Evolutionary conservation across 73 alveolate species (phyloP), one percentile per base, ranked within the genome.

Genomic region (Paramecium caudatum): DNA sequence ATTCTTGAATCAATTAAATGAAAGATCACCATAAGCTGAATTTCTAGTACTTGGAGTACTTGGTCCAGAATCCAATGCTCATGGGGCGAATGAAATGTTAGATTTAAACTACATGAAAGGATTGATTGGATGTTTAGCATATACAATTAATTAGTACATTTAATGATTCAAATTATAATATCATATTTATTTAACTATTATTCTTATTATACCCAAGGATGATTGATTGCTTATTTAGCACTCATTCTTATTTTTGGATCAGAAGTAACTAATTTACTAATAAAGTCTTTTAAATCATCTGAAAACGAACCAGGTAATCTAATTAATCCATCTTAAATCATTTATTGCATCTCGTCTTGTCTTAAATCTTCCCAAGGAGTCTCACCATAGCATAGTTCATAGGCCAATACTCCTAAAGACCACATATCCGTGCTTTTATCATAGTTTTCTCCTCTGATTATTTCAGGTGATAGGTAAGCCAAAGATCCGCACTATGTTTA

Each of bases 1-100:
- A 21, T 96, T 97, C 91, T 82, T 97, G 62, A 90, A 91, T 16
- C 95, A 91, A 47, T 94, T 97, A 50, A 95, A 93, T 19, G 94
- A 90, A 69, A 86, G 91, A 82, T 95, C 65, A 63, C 98, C 99
- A 33, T 69, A 91, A 41, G 94, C 98, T 61, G 91, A 94, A 91
- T 95, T 96, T 47, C 61, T 96, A 13, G 97, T 95, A 2, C 45
- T 94, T 30, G 98, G 99, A 27, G 94, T 93, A 50, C 63, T 91
- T 39, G 98, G 98, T 50, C 97, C 98, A 19, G 96, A 93, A 13
- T 82, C 96, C 17, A 95, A 94, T 92, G 94, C 95, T 5, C 98
- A 96, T 82, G 95, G 94, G n/a, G 95, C 95, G 19, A 92, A 95
- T 84, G 97, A 94, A 70, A 63, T 82, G 65, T 33, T 95, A n/a